Evolutionary conservation across 352 stramenopile species (phyloP).

Genomic region (Paralagenidium karlingii): DNA sequence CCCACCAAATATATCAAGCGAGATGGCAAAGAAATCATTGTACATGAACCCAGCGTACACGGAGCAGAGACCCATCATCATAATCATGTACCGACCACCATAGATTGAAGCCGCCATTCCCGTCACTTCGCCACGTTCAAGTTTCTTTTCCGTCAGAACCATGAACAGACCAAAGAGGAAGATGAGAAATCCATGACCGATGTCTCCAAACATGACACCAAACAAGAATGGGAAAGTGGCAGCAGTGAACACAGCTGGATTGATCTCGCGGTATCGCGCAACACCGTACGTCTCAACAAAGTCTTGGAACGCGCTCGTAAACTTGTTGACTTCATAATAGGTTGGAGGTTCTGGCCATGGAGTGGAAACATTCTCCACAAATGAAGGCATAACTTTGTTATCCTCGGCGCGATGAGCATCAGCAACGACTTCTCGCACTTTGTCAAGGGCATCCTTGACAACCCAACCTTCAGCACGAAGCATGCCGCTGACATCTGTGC

Average conservation of each 20-base stretch:
- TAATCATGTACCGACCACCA: conserved; percentile 94
- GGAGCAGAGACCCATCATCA: conserved; percentile 97
- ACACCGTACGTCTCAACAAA: conserved; percentile 99
- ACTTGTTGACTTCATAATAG: conserved; percentile 99
- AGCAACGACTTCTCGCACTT: conserved; percentile 81
- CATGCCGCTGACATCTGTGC: conserved; percentile 94
- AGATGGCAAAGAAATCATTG: conserved; percentile 99
- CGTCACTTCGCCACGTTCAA: conserved; percentile 70
- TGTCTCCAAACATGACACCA: conserved; percentile 99
- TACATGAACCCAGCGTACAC: conserved; percentile 98
- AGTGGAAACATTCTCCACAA: conserved; percentile 90
- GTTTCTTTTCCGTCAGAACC: conserved; percentile 88
- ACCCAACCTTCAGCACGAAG: conserved; percentile 96
- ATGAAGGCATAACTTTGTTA: conserved; percentile 86
- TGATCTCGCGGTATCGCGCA: conserved; percentile 96
- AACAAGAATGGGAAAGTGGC: conserved; percentile 99
- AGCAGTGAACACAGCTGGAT: conserved; percentile 96
- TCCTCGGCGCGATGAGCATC: conserved; percentile 88
- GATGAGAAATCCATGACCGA: conserved; percentile 96
- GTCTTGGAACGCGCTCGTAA: conserved; percentile 96
- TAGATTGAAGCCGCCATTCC: conserved; percentile 91
- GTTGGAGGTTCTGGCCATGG: conserved; percentile 95
- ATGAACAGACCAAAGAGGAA: conserved; percentile 91
- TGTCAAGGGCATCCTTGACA: conserved; percentile 65
- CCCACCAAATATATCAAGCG: conserved; percentile 94